phyloP scores from a whole-genome alignment of 495 filamentous ascomycete genomes.

The Glonium stellatum region DNA sequence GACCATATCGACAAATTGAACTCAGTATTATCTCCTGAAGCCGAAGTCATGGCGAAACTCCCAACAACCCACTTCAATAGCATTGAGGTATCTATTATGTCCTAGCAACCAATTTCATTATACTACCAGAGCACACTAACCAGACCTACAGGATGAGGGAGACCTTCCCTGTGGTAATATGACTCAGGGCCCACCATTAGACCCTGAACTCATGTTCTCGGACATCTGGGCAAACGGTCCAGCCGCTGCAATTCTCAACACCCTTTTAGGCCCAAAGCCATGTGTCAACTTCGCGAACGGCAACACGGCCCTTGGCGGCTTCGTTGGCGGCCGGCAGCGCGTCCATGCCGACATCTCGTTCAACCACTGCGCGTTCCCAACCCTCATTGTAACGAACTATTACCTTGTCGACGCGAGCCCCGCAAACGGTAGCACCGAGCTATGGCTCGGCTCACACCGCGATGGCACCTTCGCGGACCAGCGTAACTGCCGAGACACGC shows the following conservation, averaged over 20 bases:
- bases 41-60: background rate
- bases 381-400: background rate
- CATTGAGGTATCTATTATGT: too few relatives aligned
- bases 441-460: background rate
- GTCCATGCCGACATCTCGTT: background rate
- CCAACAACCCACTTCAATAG: too few relatives aligned
- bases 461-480: background rate
- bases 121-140: background rate
- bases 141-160: background rate
- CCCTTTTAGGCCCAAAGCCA: background rate
- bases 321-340: background rate
- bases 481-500: background rate
- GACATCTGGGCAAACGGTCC: too few relatives aligned
- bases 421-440: background rate
- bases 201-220: background rate
- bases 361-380: background rate
- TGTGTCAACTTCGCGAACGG: background rate
- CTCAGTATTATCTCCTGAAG: background rate
- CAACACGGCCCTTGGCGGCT: background rate
- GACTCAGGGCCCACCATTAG: background rate
- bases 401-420: background rate
- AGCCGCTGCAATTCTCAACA: background rate
- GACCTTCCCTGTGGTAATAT: background rate
- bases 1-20: background rate
- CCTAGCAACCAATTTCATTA: too few relatives aligned